These are phyloP conservation scores for Melanomma pulvis-pyrius DNA, from an alignment of 495 filamentous ascomycete genomes.

Conservation along the genomic window DNA sequence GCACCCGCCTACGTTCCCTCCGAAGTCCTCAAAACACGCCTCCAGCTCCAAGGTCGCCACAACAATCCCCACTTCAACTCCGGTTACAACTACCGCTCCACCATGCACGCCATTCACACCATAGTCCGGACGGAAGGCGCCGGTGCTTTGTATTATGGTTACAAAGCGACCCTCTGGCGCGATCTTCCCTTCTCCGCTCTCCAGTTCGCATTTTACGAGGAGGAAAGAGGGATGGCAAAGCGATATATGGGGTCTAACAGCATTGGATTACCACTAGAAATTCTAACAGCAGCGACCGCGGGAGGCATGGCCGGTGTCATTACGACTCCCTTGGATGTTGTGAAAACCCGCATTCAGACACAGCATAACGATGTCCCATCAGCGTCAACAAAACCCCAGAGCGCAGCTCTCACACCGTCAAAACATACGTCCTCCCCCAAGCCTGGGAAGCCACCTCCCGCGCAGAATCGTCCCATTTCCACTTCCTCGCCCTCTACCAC, in stretches of 20 bases:
- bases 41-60: slow-evolving; percentile 90
- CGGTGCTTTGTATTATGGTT: slow-evolving; percentile 87
- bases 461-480: slow-evolving; percentile 67
- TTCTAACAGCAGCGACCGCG: slow-evolving; percentile 86
- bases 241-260: slow-evolving; percentile 71
- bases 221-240: slow-evolving; percentile 80
- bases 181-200: slow-evolving; percentile 94
- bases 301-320: slow-evolving; percentile 93
- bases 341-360: slow-evolving; percentile 97
- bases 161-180: slow-evolving; percentile 90
- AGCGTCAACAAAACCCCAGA: slow-evolving; percentile 10
- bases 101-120: slow-evolving; percentile 75
- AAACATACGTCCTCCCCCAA: slow-evolving; percentile 12
- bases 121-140: slow-evolving; percentile 82
- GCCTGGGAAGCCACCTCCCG: slow-evolving; percentile 22
- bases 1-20: slow-evolving; percentile 93
- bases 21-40: slow-evolving; percentile 92
- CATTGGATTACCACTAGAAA: slow-evolving; percentile 82
- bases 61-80: slow-evolving; percentile 92
- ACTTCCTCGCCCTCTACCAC: slow-evolving; percentile 83
- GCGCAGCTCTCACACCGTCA: neutral
- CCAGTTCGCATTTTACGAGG: slow-evolving; percentile 98
- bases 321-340: slow-evolving; percentile 94
- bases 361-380: slow-evolving; percentile 59
- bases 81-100: slow-evolving; percentile 90